Evolutionary conservation across 2,329 filamentous ascomycete genomes (phyloP).

Genomic region (Diaporthe vaccinii): DNA sequence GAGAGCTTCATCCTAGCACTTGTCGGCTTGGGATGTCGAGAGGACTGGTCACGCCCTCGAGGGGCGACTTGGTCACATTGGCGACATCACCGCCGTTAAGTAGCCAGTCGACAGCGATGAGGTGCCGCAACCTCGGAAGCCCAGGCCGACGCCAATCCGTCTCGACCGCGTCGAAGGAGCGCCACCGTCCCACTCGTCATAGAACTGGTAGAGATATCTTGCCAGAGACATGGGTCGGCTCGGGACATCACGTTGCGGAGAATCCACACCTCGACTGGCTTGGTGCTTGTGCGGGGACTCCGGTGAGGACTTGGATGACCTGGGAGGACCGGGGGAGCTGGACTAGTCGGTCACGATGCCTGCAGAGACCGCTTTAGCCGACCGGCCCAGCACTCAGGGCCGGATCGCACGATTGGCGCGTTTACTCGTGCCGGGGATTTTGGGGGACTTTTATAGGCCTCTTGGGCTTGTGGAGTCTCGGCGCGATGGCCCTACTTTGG

Average conservation of each 20-base stretch:
- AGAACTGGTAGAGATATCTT: not conserved
- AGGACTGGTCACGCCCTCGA: not conserved
- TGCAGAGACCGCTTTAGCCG: slow-evolving; percentile 4
- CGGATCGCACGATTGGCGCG: slow-evolving; percentile 18
- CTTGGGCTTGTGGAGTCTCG: slow-evolving; percentile 1
- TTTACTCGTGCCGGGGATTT: not conserved
- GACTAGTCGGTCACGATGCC: slow-evolving; percentile 26
- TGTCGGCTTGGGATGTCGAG: not conserved
- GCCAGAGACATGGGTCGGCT: not conserved
- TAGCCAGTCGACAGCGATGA: not conserved
- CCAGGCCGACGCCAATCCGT: slow-evolving; percentile 4
- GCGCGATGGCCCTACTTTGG: not conserved
- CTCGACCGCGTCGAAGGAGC: not conserved
- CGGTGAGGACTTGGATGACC: not conserved
- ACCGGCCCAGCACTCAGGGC: not conserved
- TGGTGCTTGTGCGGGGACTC: slow-evolving; percentile 12
- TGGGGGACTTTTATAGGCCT: slow-evolving; percentile 43
- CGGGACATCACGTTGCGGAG: slow-evolving; percentile 21
- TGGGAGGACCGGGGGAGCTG: not conserved
- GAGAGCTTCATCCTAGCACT: slow-evolving; percentile 12
- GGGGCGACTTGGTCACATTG: too few relatives aligned
- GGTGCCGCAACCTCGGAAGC: not conserved
- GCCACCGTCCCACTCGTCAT: slow-evolving; percentile 17
- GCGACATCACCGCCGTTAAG: not conserved
- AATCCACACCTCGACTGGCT: slow-evolving; percentile 18